phyloP scores from a whole-genome alignment of 495 filamentous ascomycete species.

The Lepraria neglecta region DNA sequence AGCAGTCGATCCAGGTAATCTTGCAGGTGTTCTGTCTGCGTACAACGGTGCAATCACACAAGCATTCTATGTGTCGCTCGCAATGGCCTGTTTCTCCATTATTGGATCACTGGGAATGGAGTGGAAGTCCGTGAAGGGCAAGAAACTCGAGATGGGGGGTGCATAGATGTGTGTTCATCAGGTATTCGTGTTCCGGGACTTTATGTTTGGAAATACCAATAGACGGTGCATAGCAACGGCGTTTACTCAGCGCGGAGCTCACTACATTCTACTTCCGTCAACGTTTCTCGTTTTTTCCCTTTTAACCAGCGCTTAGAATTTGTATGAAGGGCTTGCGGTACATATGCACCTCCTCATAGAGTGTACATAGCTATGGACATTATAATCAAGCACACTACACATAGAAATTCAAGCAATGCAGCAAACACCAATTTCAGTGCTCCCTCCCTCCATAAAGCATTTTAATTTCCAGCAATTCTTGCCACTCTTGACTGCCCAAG shows the following conservation, averaged over 20 bases:
- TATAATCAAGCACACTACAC: too few relatives aligned
- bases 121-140: conserved; percentile 70
- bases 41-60: conserved; percentile 65
- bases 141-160: background rate
- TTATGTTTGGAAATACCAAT: background rate
- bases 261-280: too few relatives aligned
- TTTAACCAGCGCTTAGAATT: too few relatives aligned
- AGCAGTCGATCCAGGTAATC: conserved; percentile 31
- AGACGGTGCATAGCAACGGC: background rate
- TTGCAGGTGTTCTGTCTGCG: conserved; percentile 54
- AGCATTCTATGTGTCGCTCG: conserved; percentile 63
- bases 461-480: too few relatives aligned
- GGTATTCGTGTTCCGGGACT: background rate
- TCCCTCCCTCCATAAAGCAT: too few relatives aligned
- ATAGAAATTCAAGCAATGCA: too few relatives aligned
- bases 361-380: too few relatives aligned
- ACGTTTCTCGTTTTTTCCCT: too few relatives aligned
- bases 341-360: too few relatives aligned
- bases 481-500: too few relatives aligned
- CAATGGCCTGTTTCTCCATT: conserved; percentile 54
- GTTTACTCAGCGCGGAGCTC: background rate
- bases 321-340: too few relatives aligned
- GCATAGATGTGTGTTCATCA: background rate
- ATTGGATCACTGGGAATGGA: conserved; percentile 57
- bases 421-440: too few relatives aligned